These are phyloP conservation scores for Ensete ventricosum DNA, from an alignment of 176 grass and related monocot genomes.

Conservation along the genomic window DNA sequence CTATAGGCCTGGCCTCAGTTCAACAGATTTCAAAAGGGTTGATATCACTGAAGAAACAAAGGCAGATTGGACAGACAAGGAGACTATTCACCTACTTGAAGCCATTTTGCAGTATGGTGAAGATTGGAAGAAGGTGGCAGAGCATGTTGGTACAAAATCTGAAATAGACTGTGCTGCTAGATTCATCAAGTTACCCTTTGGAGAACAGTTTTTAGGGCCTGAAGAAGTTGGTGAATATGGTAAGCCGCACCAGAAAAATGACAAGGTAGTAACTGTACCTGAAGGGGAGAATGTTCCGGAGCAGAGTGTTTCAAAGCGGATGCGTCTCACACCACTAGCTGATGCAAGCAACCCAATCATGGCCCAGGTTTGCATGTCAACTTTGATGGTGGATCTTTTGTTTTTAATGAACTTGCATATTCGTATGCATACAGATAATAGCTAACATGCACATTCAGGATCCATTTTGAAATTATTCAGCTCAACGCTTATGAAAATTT, in stretches of 20 bases:
- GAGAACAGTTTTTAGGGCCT: conserved; percentile 77
- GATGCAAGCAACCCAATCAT: conserved; percentile 97
- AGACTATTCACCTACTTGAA: conserved; percentile 95
- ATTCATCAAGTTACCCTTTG: conserved; percentile 75
- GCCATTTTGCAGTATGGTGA: conserved; percentile 82
- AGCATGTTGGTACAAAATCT: conserved; percentile 73
- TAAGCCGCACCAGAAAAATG: conserved; percentile 30
- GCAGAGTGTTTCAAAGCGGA: conserved; percentile 30
- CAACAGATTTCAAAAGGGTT: conserved; percentile 75
- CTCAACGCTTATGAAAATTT: neutral
- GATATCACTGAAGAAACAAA: conserved; percentile 72
- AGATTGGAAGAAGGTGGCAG: conserved; percentile 90
- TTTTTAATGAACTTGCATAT: neutral
- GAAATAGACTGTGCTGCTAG: conserved; percentile 89
- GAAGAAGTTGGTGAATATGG: conserved; percentile 30
- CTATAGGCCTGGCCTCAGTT: conserved; percentile 79
- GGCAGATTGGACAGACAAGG: conserved; percentile 96
- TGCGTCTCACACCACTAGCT: conserved; percentile 57
- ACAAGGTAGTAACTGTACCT: conserved; percentile 26
- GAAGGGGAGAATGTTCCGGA: conserved; percentile 20
- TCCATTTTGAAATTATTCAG: neutral
- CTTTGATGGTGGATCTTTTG: neutral
- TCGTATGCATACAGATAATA: neutral
- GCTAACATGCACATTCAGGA: neutral
- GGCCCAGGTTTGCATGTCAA: conserved; percentile 54